A percentile compares a stretch with the other conserved stretches of the same genome.
Conservation (phyloP, 805 yeast genomes). For the Candida suzukii region DNA sequence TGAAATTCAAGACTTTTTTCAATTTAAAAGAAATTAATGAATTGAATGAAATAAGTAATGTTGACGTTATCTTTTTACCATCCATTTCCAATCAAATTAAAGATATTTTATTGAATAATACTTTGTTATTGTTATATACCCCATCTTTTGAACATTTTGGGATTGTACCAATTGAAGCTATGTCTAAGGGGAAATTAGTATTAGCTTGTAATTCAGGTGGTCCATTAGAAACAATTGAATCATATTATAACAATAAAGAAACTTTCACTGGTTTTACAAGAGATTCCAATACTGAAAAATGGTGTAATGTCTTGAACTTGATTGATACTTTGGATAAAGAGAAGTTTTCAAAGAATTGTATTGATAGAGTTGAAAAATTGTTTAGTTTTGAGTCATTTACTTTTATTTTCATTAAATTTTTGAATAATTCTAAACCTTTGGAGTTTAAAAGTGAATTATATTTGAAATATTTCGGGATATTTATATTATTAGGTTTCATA, state of each 20-base stretch:
- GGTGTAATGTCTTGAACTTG: conserved; percentile 28
- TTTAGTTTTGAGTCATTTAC: conserved; percentile 42
- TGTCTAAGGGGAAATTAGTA: conserved; percentile 78
- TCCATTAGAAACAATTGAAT: conserved; percentile 72
- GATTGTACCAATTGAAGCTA: conserved; percentile 93
- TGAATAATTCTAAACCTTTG: not conserved
- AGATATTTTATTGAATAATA: conserved; percentile 47
- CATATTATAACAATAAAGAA: conserved; percentile 12
- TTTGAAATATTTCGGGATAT: not conserved
- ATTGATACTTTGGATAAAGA: not conserved
- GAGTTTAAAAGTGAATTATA: not conserved
- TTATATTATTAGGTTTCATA: not conserved
- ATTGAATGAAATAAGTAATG: conserved; percentile 26
- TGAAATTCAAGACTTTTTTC: conserved; percentile 26
- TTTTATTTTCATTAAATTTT: not conserved
- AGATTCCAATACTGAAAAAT: conserved; percentile 36
- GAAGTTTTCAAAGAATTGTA: conserved; percentile 21
- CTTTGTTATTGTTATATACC: conserved; percentile 70
- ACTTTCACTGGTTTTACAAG: conserved; percentile 55
- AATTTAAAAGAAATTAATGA: not conserved
- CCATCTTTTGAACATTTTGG: conserved; percentile 95
- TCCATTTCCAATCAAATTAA: conserved; percentile 66
- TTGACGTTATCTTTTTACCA: conserved; percentile 72
- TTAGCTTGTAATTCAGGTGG: conserved; percentile 89
- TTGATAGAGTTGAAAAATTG: conserved; percentile 26